A percentile compares a stretch with the other conserved stretches of the same genome.
Evolutionary conservation across 305 asterid genomes (phyloP).

Genomic region (Fraxinus greggii): DNA sequence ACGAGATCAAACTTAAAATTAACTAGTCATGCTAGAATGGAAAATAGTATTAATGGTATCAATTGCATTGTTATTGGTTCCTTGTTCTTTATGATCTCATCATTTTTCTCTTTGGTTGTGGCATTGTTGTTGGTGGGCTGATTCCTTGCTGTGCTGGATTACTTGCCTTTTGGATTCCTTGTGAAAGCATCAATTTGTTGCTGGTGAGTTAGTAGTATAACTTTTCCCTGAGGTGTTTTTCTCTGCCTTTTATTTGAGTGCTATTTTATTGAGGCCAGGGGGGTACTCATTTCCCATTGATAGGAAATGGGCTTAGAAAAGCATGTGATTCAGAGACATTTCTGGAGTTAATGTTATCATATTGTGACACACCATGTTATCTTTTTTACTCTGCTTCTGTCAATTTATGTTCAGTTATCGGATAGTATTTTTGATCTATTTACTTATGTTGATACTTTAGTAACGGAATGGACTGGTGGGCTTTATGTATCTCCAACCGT

Average conservation of each 20-base stretch:
- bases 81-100: constrained; percentile 17
- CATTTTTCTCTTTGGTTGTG: constrained; percentile 24
- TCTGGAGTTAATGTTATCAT: neutral
- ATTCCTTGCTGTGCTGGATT: constrained; percentile 38
- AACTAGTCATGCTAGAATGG: neutral
- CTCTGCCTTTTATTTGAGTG: constrained; percentile 13
- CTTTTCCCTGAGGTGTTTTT: constrained; percentile 16
- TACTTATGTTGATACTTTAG: constrained; percentile 38
- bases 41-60: neutral
- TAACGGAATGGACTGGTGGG: constrained; percentile 99
- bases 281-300: neutral
- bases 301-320: constrained; percentile 6
- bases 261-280: neutral
- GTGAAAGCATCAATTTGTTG: constrained; percentile 92
- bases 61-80: neutral
- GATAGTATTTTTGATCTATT: neutral
- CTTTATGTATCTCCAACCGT: constrained; percentile 88
- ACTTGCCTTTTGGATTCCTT: constrained; percentile 36
- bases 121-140: constrained; percentile 29
- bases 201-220: constrained; percentile 55
- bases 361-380: neutral
- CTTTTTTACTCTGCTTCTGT: neutral
- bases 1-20: neutral
- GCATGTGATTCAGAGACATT: neutral
- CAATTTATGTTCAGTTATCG: neutral